A percentile compares a stretch with the other conserved stretches of the same genome.
Conservation (phyloP, 108 stramenopile species). For the Chaetoceros muelleri region DNA sequence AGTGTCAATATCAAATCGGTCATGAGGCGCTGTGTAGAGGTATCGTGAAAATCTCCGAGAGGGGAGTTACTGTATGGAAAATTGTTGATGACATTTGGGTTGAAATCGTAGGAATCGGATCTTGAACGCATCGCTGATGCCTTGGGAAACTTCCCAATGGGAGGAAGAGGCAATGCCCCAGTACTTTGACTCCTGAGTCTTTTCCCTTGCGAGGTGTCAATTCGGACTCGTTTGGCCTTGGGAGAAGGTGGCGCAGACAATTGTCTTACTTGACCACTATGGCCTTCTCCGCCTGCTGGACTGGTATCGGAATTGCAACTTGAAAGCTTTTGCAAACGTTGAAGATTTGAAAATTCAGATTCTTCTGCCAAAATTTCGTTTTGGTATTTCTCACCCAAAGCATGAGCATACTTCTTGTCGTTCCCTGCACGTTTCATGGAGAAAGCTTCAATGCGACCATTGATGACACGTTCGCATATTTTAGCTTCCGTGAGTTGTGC, state of each 20-base stretch:
- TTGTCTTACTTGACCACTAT: not conserved
- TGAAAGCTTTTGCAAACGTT: constrained; percentile 11
- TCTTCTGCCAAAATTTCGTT: constrained; percentile 31
- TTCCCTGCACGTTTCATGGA: constrained; percentile 72
- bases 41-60: constrained; percentile 57
- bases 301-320: not conserved
- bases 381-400: constrained; percentile 60
- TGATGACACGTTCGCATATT: constrained; percentile 51
- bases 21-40: constrained; percentile 69
- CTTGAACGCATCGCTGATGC: not conserved
- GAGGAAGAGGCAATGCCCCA: not conserved
- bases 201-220: not conserved
- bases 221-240: not conserved
- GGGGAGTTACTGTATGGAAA: constrained; percentile 19
- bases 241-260: not conserved
- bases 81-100: not conserved
- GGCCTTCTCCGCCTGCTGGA: no score
- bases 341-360: not conserved
- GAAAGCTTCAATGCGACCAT: constrained; percentile 78
- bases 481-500: constrained; percentile 50
- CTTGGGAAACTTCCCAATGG: no score
- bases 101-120: not conserved
- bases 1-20: constrained; percentile 89
- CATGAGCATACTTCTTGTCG: constrained; percentile 77
- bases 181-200: not conserved